Base-by-base conservation (phyloP, 2,329 filamentous ascomycete species). In the Acarospora socialis region DNA sequence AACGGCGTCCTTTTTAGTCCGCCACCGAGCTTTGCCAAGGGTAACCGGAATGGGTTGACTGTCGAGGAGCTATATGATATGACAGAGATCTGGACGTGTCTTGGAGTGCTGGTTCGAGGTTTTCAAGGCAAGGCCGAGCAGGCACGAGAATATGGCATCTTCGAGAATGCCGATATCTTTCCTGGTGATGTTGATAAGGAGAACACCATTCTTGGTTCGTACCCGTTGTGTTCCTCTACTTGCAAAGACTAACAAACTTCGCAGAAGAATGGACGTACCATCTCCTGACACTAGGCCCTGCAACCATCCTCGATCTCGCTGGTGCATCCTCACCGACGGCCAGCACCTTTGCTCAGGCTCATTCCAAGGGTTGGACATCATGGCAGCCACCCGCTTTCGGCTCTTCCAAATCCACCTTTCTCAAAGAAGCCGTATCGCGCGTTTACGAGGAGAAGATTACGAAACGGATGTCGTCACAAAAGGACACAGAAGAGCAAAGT, bases 11-110 rank as follows among this genome's bases (percentile, higher is more conserved):
- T 74, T 10, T 60, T 72, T 24, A 64, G 67, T 35, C 62, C 68
- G 4, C 64, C 70, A 1, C 60, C 67, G 15, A 63, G 61, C n/a
- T 76, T 76, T 39, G 70, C 61, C 3, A 55, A 54, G 32, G 70
- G 71, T 2, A 77, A 77, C 42, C 47, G 46, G 9, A 57, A 52
- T 8, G 71, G 71, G 1, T 53, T 77, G 23, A 61, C 57, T 5
- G 59, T 65, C 3, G 58, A 61, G 33, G 62, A 77, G 42, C 55
- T 77, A 7, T 74, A 72, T 40, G 70, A 76, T 45, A 73, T 77
- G 60, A 70, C 62, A 22, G 73, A 77, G 43, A 59, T 77, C 7
- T 77, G 72, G 72, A 70, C 65, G 7, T 75, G 71, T 43, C 47
- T 77, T 23, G 59, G 61, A 13, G 61, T 66, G 4, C 51, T 77